Conservation (phyloP, 1,139 yeast genomes). For the Diutina mesorugosa region DNA sequence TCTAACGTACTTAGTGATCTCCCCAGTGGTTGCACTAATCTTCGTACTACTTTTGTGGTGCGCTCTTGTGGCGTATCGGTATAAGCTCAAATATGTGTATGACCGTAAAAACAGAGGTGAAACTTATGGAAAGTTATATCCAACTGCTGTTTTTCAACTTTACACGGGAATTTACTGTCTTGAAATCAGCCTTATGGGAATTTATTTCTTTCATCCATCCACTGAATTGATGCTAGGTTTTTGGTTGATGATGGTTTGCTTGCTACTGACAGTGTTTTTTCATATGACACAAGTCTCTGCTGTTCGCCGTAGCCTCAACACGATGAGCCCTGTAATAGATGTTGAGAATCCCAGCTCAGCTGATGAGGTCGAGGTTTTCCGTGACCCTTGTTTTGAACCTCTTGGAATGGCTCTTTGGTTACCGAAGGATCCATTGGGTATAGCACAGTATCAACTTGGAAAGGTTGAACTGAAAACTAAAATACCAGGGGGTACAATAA, state of each 20-base stretch:
- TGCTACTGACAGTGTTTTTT: conserved; percentile 22
- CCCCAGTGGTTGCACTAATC: conserved; percentile 64
- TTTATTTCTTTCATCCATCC: conserved; percentile 39
- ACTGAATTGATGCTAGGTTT: conserved; percentile 20
- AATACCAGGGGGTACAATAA: not conserved
- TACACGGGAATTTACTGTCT: conserved; percentile 72
- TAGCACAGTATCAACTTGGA: not conserved
- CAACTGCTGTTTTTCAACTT: conserved; percentile 61
- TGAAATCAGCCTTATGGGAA: conserved; percentile 66
- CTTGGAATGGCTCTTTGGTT: not conserved
- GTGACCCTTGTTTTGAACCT: not conserved
- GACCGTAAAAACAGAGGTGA: conserved; percentile 41
- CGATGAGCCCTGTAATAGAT: not conserved
- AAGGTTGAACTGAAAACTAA: not conserved
- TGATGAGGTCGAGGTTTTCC: not conserved
- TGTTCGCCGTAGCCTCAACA: not conserved
- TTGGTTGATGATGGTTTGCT: conserved; percentile 28
- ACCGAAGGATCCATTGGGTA: not conserved
- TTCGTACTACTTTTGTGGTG: conserved; percentile 45
- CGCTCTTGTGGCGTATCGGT: conserved; percentile 55
- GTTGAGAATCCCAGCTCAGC: not conserved
- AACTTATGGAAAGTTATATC: conserved; percentile 58
- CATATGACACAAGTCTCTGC: conserved; percentile 9
- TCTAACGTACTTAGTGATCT: conserved; percentile 58
- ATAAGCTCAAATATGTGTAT: conserved; percentile 45